phyloP scores from a whole-genome alignment of 192 early-diverging fungal species.

The Coemansia sp. region DNA sequence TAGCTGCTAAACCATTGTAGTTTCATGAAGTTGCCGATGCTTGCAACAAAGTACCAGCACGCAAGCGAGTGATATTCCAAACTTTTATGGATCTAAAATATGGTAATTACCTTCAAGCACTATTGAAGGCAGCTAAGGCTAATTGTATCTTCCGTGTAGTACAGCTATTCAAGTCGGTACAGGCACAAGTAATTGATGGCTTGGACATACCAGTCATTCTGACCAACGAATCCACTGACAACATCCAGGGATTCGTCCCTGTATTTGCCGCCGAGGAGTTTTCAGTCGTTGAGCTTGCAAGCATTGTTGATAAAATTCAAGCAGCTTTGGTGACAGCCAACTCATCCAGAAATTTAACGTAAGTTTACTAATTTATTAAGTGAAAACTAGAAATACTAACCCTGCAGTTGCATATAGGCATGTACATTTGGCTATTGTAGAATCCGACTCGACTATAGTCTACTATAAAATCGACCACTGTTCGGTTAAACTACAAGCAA shows the following conservation, averaged over 20 bases:
- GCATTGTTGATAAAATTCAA: too few species aligned
- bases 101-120: not conserved
- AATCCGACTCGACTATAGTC: slow-evolving; percentile 28
- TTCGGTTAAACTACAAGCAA: not conserved
- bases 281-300: too few species aligned
- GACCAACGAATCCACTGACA: too few species aligned
- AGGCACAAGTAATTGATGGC: too few species aligned
- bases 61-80: slow-evolving; percentile 34
- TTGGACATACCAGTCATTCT: too few species aligned
- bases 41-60: slow-evolving; percentile 15
- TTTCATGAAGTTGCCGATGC: slow-evolving; percentile 27
- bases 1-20: slow-evolving; percentile 4
- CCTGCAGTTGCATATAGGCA: not conserved
- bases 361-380: slow-evolving; percentile 4
- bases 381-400: not conserved
- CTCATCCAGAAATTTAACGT: too few species aligned
- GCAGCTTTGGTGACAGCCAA: too few species aligned
- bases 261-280: too few species aligned
- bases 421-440: slow-evolving; percentile 35
- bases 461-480: slow-evolving; percentile 26
- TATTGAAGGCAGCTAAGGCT: not conserved
- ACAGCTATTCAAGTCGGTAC: too few species aligned
- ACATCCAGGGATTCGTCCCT: too few species aligned
- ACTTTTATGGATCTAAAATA: slow-evolving; percentile 39
- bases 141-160: not conserved